These are phyloP conservation scores for Paramecium octaurelia DNA, from an alignment of 73 alveolate species.

Conservation along the genomic window DNA sequence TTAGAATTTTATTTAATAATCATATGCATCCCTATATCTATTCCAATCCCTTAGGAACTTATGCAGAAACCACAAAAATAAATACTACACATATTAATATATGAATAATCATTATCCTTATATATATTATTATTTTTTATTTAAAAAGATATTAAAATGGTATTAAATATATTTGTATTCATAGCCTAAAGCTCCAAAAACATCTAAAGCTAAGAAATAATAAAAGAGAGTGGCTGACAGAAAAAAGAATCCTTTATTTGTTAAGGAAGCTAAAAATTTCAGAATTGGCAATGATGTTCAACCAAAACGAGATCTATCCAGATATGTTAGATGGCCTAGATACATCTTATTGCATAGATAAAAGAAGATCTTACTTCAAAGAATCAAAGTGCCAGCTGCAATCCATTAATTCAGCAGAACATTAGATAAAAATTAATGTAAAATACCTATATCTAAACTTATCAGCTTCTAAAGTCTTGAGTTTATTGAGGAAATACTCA, in stretches of 20 bases:
- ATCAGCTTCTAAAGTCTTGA: constrained; percentile 76
- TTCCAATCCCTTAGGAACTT: background rate
- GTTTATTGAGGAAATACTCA: constrained; percentile 79
- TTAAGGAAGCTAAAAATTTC: constrained; percentile 83
- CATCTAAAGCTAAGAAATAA: constrained; percentile 43
- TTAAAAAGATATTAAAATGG: constrained; percentile 13
- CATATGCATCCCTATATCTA: background rate
- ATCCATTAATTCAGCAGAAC: constrained; percentile 82
- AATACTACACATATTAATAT: background rate
- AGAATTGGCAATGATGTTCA: constrained; percentile 97
- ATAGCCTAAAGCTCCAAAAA: constrained; percentile 29
- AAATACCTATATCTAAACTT: background rate
- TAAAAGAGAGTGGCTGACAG: constrained; percentile 46
- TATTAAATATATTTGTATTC: background rate
- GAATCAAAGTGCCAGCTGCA: constrained; percentile 97
- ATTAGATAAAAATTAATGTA: constrained; percentile 60
- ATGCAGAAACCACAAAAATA: background rate
- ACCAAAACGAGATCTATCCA: constrained; percentile 75
- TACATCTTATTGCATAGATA: constrained; percentile 96
- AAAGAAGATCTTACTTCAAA: constrained; percentile 94
- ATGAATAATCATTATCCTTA: background rate
- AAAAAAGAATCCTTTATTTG: constrained; percentile 79
- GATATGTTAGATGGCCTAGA: constrained; percentile 99
- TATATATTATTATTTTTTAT: background rate
- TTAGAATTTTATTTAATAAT: background rate